Percentiles rank a stretch among this genome's conserved stretches.
Evolutionary conservation across 176 grass and related monocot genomes (phyloP).

Genomic region (Tillandsia fasciculata): DNA sequence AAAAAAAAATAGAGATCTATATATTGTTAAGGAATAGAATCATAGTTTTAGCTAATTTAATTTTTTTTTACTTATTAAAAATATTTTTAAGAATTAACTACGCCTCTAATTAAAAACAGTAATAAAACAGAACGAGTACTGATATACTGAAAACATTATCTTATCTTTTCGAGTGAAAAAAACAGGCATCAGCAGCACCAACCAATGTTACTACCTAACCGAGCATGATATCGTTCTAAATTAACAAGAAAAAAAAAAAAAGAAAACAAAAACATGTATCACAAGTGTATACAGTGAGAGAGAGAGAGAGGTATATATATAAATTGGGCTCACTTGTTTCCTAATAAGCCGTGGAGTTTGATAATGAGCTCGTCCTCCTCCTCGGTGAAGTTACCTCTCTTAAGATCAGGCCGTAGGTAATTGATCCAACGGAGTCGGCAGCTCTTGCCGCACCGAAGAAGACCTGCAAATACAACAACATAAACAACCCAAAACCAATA

Average conservation of each 20-base stretch:
- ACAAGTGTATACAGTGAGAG: not conserved
- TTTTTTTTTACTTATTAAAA: too few species aligned
- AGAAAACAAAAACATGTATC: not conserved
- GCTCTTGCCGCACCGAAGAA: constrained; percentile 72
- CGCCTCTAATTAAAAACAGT: too few species aligned
- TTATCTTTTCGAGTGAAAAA: too few species aligned
- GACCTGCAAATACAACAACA: not conserved
- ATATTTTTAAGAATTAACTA: too few species aligned
- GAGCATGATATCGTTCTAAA: too few species aligned
- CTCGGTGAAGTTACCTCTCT: constrained; percentile 79
- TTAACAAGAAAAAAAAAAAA: not conserved
- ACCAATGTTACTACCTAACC: too few species aligned
- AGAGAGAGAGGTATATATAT: not conserved
- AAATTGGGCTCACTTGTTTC: constrained; percentile 46
- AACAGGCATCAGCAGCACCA: too few species aligned
- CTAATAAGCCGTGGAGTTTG: constrained; percentile 66
- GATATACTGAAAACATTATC: too few species aligned
- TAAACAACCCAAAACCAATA: not conserved
- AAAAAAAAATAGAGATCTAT: not conserved
- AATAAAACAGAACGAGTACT: too few species aligned
- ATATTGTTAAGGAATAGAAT: too few species aligned
- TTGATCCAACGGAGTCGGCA: constrained; percentile 84
- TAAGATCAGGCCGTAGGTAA: constrained; percentile 71
- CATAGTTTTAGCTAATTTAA: too few species aligned
- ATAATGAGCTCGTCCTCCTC: constrained; percentile 74